phyloP scores from a whole-genome alignment of 176 grass and related monocot species.

The Musa acuminata region DNA sequence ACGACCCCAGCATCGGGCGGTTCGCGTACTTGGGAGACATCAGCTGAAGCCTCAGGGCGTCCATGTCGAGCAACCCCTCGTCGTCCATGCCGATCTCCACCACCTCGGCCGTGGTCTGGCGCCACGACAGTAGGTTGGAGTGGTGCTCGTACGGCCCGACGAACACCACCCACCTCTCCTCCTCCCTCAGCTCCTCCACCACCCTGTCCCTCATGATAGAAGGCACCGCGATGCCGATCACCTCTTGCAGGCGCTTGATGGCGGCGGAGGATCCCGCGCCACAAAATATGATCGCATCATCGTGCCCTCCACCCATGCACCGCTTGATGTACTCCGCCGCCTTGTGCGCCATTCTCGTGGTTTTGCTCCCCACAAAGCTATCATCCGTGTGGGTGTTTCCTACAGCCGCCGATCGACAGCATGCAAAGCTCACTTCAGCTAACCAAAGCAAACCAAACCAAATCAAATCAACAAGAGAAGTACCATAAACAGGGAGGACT shows the following conservation, averaged over 20 bases:
- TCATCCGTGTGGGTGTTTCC: conserved; percentile 85
- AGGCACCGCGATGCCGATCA: conserved; percentile 33
- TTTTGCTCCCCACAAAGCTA: conserved; percentile 73
- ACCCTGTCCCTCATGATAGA: conserved; percentile 19
- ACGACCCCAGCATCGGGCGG: conserved; percentile 60
- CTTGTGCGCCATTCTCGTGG: conserved; percentile 43
- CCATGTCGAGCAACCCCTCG: conserved; percentile 37
- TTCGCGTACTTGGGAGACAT: conserved; percentile 13
- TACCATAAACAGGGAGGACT: conserved; percentile 81
- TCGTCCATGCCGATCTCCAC: conserved; percentile 47
- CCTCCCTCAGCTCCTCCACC: conserved; percentile 9
- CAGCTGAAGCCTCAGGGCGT: conserved; percentile 30
- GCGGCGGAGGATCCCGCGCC: conserved; percentile 49
- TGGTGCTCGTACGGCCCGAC: conserved; percentile 72
- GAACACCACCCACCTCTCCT: conserved; percentile 75
- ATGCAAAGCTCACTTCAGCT: too few species aligned
- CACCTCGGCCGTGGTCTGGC: conserved; percentile 52
- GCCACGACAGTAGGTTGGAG: conserved; percentile 75
- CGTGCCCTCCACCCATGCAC: conserved; percentile 45
- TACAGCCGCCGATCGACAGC: conserved; percentile 24
- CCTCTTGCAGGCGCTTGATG: conserved; percentile 71
- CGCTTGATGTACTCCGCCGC: conserved; percentile 58
- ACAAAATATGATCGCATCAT: conserved; percentile 58
- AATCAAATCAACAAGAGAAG: background rate
- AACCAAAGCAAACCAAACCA: too few species aligned